These are phyloP conservation scores for Saccharomycopsis olivae DNA, from an alignment of 805 yeast species.

Conservation along the genomic window DNA sequence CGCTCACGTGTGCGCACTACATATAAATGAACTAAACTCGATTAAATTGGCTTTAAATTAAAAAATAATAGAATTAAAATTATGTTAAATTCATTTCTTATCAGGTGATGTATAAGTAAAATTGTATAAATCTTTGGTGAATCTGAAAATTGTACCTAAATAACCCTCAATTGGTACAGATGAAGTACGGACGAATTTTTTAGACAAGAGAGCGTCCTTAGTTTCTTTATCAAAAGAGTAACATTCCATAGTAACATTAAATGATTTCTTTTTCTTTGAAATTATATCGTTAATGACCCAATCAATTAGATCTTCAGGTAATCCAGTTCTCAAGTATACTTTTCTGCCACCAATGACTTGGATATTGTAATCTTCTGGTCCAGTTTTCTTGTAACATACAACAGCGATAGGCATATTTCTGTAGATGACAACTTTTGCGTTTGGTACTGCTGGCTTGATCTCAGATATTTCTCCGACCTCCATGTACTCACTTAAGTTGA, in stretches of 20 bases:
- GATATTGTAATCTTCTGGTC: slow-evolving; percentile 30
- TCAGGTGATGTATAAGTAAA: too few species aligned
- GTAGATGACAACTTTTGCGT: slow-evolving; percentile 48
- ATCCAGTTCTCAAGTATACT: slow-evolving; percentile 55
- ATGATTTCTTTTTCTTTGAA: not conserved
- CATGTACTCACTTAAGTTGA: too few species aligned
- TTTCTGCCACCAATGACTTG: slow-evolving; percentile 54
- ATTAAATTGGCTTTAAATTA: too few species aligned
- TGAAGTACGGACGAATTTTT: not conserved
- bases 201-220: too few species aligned
- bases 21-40: too few species aligned
- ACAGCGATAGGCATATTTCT: slow-evolving; percentile 67
- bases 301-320: slow-evolving; percentile 50
- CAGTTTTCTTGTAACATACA: slow-evolving; percentile 36
- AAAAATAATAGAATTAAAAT: too few species aligned
- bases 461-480: not conserved
- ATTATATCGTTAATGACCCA: slow-evolving; percentile 40
- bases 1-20: too few species aligned
- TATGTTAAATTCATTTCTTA: too few species aligned
- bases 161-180: too few species aligned
- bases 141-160: too few species aligned
- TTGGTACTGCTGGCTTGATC: slow-evolving; percentile 18
- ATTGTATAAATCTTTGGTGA: too few species aligned
- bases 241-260: not conserved
- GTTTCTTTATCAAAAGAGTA: slow-evolving; percentile 4